phyloP scores from a whole-genome alignment of 2,329 filamentous ascomycete genomes.

The Cladosporium oxysporum region DNA sequence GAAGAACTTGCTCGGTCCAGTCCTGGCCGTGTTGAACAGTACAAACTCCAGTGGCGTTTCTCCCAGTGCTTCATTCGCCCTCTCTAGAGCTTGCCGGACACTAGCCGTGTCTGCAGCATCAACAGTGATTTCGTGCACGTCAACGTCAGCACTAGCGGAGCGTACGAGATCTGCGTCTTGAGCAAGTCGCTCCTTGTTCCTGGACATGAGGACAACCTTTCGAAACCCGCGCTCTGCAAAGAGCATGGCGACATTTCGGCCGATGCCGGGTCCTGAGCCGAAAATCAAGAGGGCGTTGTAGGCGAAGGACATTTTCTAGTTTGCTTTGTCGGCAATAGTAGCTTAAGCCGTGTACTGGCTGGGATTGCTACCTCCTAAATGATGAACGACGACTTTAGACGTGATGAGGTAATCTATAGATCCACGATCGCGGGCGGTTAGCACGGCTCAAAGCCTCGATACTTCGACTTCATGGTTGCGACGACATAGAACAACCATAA shows the following conservation, averaged over 20 bases:
- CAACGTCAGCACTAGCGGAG: conserved; percentile 18
- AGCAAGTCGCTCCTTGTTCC: conserved; percentile 28
- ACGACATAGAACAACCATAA: not conserved
- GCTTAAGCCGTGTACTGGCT: not conserved
- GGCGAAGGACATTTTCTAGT: not conserved
- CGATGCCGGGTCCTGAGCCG: conserved; percentile 36
- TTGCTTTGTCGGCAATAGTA: not conserved
- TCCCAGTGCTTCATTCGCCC: conserved; percentile 41
- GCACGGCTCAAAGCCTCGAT: not conserved
- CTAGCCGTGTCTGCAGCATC: conserved; percentile 45
- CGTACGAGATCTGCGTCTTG: conserved; percentile 27
- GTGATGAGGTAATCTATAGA: not conserved
- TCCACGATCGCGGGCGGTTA: not conserved
- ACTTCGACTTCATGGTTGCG: not conserved
- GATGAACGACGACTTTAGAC: not conserved
- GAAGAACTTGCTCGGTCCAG: conserved; percentile 45
- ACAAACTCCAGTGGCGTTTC: conserved; percentile 45
- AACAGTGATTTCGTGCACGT: conserved; percentile 43
- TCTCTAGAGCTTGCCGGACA: conserved; percentile 41
- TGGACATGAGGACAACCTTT: conserved; percentile 29
- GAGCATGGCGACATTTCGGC: conserved; percentile 29
- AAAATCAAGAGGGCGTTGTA: conserved; percentile 27
- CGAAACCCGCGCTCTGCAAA: conserved; percentile 32
- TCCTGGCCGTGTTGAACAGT: conserved; percentile 54
- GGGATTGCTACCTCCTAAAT: too few species aligned